A percentile compares a stretch with the other conserved stretches of the same genome.
phyloP scores from a whole-genome alignment of 192 early-diverging fungal genomes.

The Backusella mclennaniae region DNA sequence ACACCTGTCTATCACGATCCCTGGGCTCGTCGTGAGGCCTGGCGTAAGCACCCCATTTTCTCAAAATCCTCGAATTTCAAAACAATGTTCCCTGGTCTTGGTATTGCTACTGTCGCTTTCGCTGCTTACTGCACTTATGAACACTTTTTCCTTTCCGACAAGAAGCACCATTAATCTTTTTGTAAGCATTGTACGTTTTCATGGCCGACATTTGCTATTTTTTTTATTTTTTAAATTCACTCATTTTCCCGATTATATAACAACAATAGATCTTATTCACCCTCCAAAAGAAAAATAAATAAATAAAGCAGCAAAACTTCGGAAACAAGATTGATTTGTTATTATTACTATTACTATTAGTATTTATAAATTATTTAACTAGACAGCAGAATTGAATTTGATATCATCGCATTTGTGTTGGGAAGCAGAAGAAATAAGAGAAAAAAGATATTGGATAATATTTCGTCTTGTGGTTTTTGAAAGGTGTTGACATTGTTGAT shows the following conservation, averaged over 20 bases:
- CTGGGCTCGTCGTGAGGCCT: slow-evolving; percentile 72
- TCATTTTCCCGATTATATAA: not conserved
- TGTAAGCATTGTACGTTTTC: not conserved
- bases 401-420: not conserved
- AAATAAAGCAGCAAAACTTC: not conserved
- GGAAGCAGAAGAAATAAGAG: no score
- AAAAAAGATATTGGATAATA: not conserved
- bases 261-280: not conserved
- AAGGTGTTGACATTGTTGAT: not conserved
- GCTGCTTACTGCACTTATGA: slow-evolving; percentile 70
- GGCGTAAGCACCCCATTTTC: slow-evolving; percentile 72
- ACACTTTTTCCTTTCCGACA: slow-evolving; percentile 50
- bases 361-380: no score
- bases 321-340: not conserved
- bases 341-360: not conserved
- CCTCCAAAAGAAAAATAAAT: not conserved
- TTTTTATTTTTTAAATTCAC: not conserved
- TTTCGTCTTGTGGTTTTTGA: not conserved
- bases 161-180: slow-evolving; percentile 41
- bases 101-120: slow-evolving; percentile 74
- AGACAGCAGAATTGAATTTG: not conserved
- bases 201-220: not conserved
- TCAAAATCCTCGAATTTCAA: slow-evolving; percentile 56
- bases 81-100: slow-evolving; percentile 75
- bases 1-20: slow-evolving; percentile 62